A percentile compares a stretch with the other conserved stretches of the same genome.
These are phyloP conservation scores for Cystobasidium sp. DNA, from an alignment of 1,284 basidiomycete species.

Conservation along the genomic window DNA sequence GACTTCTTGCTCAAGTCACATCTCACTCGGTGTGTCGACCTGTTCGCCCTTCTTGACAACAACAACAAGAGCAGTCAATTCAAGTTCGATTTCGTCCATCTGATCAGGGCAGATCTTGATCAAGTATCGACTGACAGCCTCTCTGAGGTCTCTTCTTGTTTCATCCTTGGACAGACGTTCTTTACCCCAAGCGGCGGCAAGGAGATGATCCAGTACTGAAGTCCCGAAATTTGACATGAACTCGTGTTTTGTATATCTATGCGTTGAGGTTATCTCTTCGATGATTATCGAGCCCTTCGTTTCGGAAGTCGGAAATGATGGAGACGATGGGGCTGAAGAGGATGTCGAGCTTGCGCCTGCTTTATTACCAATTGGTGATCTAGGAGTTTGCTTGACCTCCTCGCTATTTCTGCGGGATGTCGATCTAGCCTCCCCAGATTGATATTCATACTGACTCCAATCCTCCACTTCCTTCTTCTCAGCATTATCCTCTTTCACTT, in stretches of 20 bases:
- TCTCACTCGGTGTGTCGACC: not conserved
- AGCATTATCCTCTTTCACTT: not conserved
- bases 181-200: constrained; percentile 14
- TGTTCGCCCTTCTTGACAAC: not conserved
- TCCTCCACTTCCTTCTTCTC: not conserved
- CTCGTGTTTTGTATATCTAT: constrained; percentile 22
- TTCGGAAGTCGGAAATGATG: not conserved
- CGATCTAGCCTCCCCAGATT: not conserved
- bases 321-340: not conserved
- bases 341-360: too few species aligned
- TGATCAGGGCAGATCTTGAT: constrained; percentile 6
- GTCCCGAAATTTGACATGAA: constrained; percentile 29
- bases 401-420: constrained; percentile 7
- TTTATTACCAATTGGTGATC: too few species aligned
- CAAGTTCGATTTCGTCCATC: constrained; percentile 18
- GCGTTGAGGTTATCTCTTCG: constrained; percentile 5
- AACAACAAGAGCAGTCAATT: constrained; percentile 29
- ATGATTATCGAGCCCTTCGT: constrained; percentile 1
- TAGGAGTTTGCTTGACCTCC: not conserved
- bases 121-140: constrained; percentile 11
- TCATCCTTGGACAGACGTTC: not conserved
- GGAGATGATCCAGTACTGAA: constrained; percentile 17
- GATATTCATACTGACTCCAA: constrained; percentile 10
- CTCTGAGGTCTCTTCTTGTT: not conserved
- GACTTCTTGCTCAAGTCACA: not conserved